Conservation (phyloP, 352 stramenopile genomes). For the Globisporangium solare region DNA sequence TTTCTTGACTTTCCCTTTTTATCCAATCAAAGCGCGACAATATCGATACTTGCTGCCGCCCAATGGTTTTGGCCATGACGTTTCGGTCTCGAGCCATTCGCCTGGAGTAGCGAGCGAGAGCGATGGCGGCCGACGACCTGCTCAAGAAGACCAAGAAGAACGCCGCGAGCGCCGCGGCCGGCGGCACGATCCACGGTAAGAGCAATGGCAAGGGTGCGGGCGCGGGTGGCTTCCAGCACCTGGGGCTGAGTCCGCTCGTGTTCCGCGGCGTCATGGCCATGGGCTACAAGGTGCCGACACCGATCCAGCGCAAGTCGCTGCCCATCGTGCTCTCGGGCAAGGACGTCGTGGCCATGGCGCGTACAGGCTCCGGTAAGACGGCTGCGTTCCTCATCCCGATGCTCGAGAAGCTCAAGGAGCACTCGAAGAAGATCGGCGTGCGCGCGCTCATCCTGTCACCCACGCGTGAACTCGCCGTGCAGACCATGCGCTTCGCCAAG, state of each 20-base stretch:
- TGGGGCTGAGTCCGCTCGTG: slow-evolving; percentile 71
- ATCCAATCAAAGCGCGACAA: slow-evolving; percentile 27
- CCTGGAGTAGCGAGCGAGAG: no score
- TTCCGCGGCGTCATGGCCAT: slow-evolving; percentile 90
- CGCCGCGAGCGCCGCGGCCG: slow-evolving; percentile 13
- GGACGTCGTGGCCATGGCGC: slow-evolving; percentile 98
- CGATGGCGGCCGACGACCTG: slow-evolving; percentile 65
- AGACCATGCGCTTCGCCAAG: slow-evolving; percentile 93
- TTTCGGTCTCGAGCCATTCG: slow-evolving; percentile 4
- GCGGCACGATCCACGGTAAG: slow-evolving; percentile 60
- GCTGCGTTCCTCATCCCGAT: slow-evolving; percentile 97
- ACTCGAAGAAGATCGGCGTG: slow-evolving; percentile 86
- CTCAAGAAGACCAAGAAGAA: slow-evolving; percentile 49
- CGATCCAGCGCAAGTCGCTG: slow-evolving; percentile 98
- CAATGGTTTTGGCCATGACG: slow-evolving; percentile 21
- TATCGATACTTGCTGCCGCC: slow-evolving; percentile 12
- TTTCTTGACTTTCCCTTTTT: slow-evolving; percentile 17
- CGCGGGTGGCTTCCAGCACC: slow-evolving; percentile 79
- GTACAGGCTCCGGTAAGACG: slow-evolving; percentile 98
- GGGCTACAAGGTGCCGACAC: slow-evolving; percentile 97
- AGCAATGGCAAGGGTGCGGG: slow-evolving; percentile 75
- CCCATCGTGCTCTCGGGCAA: slow-evolving; percentile 94
- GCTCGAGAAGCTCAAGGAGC: slow-evolving; percentile 95
- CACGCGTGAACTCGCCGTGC: slow-evolving; percentile 97
- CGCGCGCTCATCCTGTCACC: slow-evolving; percentile 92